A percentile compares a stretch with the other conserved stretches of the same genome.
These are phyloP conservation scores for Pseudozyma pruni DNA, from an alignment of 1,284 basidiomycete genomes.

Conservation along the genomic window DNA sequence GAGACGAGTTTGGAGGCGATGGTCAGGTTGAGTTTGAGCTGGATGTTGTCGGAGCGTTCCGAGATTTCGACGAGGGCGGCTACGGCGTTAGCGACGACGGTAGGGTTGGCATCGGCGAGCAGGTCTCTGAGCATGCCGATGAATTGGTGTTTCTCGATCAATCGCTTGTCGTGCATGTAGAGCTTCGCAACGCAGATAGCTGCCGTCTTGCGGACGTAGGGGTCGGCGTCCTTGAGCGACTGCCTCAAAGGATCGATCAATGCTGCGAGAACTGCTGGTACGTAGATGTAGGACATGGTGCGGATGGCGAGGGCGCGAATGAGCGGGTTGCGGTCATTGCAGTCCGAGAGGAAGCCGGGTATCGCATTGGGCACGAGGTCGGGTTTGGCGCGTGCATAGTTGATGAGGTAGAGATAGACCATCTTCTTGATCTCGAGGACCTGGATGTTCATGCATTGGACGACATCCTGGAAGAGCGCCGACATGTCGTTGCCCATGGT, in stretches of 20 bases:
- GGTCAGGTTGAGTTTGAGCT: conserved; percentile 81
- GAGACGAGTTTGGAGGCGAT: conserved; percentile 84
- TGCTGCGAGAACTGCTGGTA: conserved; percentile 74
- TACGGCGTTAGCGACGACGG: conserved; percentile 93
- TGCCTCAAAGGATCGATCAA: conserved; percentile 86
- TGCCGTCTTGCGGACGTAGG: conserved; percentile 95
- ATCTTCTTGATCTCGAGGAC: conserved; percentile 99
- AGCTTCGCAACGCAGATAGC: conserved; percentile 91
- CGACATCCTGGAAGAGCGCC: conserved; percentile 86
- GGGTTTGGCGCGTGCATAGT: conserved; percentile 87
- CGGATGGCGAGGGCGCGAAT: conserved; percentile 91
- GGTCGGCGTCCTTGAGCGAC: conserved; percentile 86
- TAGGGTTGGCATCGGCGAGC: conserved; percentile 91
- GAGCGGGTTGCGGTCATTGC: conserved; percentile 88
- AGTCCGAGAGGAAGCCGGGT: conserved; percentile 89
- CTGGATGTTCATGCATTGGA: conserved; percentile 82
- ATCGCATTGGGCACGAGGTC: conserved; percentile 89
- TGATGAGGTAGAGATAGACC: conserved; percentile 77
- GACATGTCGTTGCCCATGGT: conserved; percentile 79
- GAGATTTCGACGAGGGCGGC: conserved; percentile 91
- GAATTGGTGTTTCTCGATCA: conserved; percentile 85
- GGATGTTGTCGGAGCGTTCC: conserved; percentile 86
- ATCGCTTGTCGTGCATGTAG: conserved; percentile 83
- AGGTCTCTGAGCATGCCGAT: conserved; percentile 86
- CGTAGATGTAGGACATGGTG: conserved; percentile 91